A percentile compares a stretch with the other conserved stretches of the same genome.
phyloP scores from a whole-genome alignment of 2,329 filamentous ascomycete species.

The Cytospora piceicola region DNA sequence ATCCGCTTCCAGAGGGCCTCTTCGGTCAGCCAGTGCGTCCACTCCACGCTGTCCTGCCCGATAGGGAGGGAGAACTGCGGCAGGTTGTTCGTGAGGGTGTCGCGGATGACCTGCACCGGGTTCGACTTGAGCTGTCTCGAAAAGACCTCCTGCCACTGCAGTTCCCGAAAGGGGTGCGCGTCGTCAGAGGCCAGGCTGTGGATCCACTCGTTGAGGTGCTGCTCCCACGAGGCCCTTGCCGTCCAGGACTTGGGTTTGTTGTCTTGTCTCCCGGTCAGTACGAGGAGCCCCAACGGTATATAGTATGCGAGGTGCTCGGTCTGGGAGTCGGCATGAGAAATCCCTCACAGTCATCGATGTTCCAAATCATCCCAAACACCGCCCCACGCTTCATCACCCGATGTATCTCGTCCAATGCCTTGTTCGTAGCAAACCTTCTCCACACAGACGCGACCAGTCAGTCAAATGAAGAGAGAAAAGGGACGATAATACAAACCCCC shows the following conservation, averaged over 20 bases:
- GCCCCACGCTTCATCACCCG: constrained; percentile 65
- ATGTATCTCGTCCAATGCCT: constrained; percentile 67
- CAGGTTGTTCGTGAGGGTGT: constrained; percentile 44
- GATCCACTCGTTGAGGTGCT: constrained; percentile 63
- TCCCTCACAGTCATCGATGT: constrained; percentile 65
- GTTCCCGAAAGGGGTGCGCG: constrained; percentile 65
- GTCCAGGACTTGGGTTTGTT: constrained; percentile 64
- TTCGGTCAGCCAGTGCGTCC: constrained; percentile 60
- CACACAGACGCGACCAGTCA: constrained; percentile 15
- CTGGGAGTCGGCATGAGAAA: not conserved
- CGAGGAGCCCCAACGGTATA: not conserved
- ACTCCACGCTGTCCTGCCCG: constrained; percentile 58
- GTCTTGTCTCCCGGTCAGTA: constrained; percentile 47
- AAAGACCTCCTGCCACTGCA: constrained; percentile 67
- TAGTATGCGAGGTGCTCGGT: no score
- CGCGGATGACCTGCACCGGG: constrained; percentile 54
- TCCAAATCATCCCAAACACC: constrained; percentile 72
- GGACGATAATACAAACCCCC: no score
- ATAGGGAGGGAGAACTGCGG: constrained; percentile 65
- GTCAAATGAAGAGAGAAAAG: not conserved
- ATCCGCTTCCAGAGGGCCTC: constrained; percentile 68
- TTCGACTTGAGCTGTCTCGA: constrained; percentile 58
- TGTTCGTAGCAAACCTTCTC: constrained; percentile 67
- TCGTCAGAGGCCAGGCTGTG: constrained; percentile 55
- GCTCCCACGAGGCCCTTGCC: constrained; percentile 63